These are phyloP conservation scores for Neurospora sp. DNA, from an alignment of 2,329 filamentous ascomycete species.

Conservation along the genomic window DNA sequence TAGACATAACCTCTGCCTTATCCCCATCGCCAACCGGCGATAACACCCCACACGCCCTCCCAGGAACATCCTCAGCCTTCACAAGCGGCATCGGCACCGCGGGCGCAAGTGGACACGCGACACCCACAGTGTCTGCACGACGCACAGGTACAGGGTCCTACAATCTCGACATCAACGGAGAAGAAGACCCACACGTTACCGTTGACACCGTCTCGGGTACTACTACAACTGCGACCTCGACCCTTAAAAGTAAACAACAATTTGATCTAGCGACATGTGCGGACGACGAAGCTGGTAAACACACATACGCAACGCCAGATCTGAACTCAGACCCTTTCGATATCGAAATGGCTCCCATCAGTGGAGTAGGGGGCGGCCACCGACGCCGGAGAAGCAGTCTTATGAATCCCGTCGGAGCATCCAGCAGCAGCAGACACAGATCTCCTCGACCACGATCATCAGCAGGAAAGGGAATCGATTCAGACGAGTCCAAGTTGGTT, in stretches of 20 bases:
- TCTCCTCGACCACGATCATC: conserved; percentile 19
- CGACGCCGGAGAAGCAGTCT: conserved; percentile 47
- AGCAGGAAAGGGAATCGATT: conserved; percentile 19
- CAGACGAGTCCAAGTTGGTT: conserved; percentile 36
- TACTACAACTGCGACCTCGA: not conserved
- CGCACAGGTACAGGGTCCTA: not conserved
- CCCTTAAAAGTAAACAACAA: not conserved
- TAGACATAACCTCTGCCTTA: not conserved
- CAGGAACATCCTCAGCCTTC: not conserved
- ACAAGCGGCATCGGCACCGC: not conserved
- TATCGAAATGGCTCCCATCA: conserved; percentile 48
- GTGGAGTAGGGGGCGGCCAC: conserved; percentile 31
- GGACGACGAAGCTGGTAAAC: not conserved
- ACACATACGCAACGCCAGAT: not conserved
- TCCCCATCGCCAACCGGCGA: not conserved
- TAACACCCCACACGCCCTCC: not conserved
- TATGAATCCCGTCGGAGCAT: conserved; percentile 28
- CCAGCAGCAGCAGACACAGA: conserved; percentile 16
- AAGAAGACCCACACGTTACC: not conserved
- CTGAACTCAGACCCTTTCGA: conserved; percentile 17
- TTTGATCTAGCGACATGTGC: not conserved
- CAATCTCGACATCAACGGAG: not conserved
- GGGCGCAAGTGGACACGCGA: not conserved
- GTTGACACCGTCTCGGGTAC: not conserved
- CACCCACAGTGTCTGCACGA: not conserved